These are phyloP conservation scores for Polygonum aviculare DNA, from an alignment of 148 eudicot genomes.

Conservation along the genomic window DNA sequence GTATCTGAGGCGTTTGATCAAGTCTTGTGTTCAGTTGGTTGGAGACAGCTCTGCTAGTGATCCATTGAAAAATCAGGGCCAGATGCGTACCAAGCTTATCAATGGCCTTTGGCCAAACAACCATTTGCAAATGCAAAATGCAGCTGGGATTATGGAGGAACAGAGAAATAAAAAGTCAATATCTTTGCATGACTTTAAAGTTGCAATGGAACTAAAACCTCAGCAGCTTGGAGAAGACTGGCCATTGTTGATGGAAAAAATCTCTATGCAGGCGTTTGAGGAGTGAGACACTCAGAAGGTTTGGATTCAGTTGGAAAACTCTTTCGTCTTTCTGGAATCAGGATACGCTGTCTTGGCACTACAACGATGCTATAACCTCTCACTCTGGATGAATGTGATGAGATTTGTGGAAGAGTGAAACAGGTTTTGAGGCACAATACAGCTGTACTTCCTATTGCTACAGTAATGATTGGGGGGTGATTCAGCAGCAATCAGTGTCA, in stretches of 20 bases:
- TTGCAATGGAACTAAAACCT: conserved; percentile 55
- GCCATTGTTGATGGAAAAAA: conserved; percentile 53
- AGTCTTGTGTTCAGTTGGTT: conserved; percentile 46
- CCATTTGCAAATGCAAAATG: conserved; percentile 36
- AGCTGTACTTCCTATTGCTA: conserved; percentile 18
- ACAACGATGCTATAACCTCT: neutral
- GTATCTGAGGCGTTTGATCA: conserved; percentile 45
- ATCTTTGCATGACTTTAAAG: conserved; percentile 50
- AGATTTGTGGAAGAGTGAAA: neutral
- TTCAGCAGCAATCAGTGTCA: conserved; percentile 19
- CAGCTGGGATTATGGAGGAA: conserved; percentile 23
- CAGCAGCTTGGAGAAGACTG: conserved; percentile 62
- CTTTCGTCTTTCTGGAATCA: conserved; percentile 26
- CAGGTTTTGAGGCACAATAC: conserved; percentile 12
- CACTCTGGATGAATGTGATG: conserved; percentile 8
- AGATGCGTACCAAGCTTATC: conserved; percentile 27
- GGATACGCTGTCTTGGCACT: conserved; percentile 11
- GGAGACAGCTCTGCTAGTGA: conserved; percentile 31
- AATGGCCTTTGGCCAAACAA: conserved; percentile 39
- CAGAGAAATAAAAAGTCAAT: conserved; percentile 17
- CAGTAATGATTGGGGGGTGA: conserved; percentile 15
- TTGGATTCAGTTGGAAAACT: conserved; percentile 17
- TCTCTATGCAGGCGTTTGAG: conserved; percentile 32
- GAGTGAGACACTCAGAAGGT: conserved; percentile 22
- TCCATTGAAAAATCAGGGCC: conserved; percentile 26